phyloP scores from a whole-genome alignment of 2,329 filamentous ascomycete genomes.

The Cryphonectria radicalis region DNA sequence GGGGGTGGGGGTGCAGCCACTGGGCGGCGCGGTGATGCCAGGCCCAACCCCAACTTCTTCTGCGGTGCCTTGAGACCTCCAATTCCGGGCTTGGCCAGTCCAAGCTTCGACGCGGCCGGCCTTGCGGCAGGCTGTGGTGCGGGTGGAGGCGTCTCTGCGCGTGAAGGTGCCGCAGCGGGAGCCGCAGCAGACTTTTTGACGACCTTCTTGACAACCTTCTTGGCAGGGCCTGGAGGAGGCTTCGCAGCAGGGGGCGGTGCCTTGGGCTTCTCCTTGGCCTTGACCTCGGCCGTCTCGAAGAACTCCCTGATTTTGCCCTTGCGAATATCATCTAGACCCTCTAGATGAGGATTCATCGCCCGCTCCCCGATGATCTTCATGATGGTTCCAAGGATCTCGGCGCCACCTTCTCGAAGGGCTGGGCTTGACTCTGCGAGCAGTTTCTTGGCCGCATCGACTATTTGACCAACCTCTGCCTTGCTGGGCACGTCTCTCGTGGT shows the following conservation, averaged over 20 bases:
- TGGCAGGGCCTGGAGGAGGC: conserved; percentile 52
- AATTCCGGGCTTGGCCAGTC: conserved; percentile 57
- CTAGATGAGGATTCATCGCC: conserved; percentile 89
- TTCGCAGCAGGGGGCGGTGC: conserved; percentile 66
- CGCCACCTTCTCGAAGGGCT: conserved; percentile 82
- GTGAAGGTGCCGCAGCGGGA: conserved; percentile 40
- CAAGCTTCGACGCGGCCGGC: conserved; percentile 56
- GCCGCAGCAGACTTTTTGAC: conserved; percentile 50
- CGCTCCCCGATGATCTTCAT: conserved; percentile 99
- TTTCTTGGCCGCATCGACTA: conserved; percentile 90
- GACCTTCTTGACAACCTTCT: conserved; percentile 56
- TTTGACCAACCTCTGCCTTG: conserved; percentile 80
- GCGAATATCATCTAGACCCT: conserved; percentile 91
- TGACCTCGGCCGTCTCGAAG: conserved; percentile 80
- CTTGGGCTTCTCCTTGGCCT: conserved; percentile 92
- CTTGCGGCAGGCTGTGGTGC: conserved; percentile 63
- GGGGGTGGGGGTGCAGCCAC: conserved; percentile 54
- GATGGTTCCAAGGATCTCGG: conserved; percentile 87
- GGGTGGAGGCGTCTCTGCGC: conserved; percentile 54
- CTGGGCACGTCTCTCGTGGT: conserved; percentile 82
- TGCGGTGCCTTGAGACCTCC: conserved; percentile 64
- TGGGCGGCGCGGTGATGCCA: conserved; percentile 58
- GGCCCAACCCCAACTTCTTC: conserved; percentile 53
- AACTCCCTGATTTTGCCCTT: conserved; percentile 97
- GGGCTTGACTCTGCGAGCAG: conserved; percentile 88